These are phyloP conservation scores for Begonia loranthoides DNA, from an alignment of 306 rosid genomes.

Conservation along the genomic window DNA sequence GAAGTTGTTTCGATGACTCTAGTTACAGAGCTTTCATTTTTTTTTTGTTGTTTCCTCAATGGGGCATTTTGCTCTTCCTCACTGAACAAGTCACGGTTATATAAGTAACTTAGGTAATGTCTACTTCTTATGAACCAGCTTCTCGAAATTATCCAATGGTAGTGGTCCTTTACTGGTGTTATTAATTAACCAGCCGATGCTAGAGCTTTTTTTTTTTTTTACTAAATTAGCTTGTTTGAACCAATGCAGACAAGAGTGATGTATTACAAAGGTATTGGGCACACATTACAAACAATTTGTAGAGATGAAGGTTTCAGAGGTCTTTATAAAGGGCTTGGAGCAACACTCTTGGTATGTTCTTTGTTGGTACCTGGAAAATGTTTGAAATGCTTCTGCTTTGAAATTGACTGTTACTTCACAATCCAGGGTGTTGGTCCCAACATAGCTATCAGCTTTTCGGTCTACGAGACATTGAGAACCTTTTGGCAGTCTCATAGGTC, in stretches of 20 bases:
- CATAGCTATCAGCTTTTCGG: slow-evolving; percentile 93
- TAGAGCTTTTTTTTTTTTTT: slow-evolving; percentile 10
- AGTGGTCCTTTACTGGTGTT: too few relatives aligned
- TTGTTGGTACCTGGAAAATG: slow-evolving; percentile 7
- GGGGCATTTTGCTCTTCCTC: too few relatives aligned
- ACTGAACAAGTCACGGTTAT: too few relatives aligned
- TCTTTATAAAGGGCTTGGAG: slow-evolving; percentile 95
- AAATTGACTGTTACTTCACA: slow-evolving; percentile 12
- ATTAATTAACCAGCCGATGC: slow-evolving; percentile 1
- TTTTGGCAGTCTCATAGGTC: slow-evolving; percentile 75
- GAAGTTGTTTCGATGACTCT: not conserved
- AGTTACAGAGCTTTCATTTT: too few relatives aligned
- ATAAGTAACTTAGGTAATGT: too few relatives aligned
- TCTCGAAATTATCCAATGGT: too few relatives aligned
- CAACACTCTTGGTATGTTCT: slow-evolving; percentile 75
- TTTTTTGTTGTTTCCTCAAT: too few relatives aligned
- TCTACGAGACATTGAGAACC: slow-evolving; percentile 72
- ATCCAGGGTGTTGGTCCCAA: slow-evolving; percentile 93
- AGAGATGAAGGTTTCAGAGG: slow-evolving; percentile 80
- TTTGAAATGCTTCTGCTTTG: slow-evolving; percentile 4
- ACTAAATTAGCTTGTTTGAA: slow-evolving; percentile 9
- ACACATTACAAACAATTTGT: slow-evolving; percentile 62
- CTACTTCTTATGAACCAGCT: too few relatives aligned
- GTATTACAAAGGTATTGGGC: slow-evolving; percentile 75
- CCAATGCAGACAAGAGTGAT: slow-evolving; percentile 52